Evolutionary conservation across 306 rosid species (phyloP), one percentile per base, ranked within the genome.

Genomic region (Gleditsia sinensis): DNA sequence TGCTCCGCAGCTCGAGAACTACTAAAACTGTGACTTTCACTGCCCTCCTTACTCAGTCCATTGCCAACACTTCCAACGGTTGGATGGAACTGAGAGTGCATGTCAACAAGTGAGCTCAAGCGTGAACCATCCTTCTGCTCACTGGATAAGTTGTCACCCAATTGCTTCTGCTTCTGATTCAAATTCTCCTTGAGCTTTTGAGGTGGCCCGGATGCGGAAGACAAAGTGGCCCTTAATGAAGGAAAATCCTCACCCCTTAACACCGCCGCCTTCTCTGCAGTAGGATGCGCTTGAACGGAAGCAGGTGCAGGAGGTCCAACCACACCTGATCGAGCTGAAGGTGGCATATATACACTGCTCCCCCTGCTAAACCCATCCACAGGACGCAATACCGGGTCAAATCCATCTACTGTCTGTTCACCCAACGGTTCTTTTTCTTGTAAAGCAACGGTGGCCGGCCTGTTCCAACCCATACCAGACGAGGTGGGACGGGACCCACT

Each of bases 161-260:
- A 80, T 50, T 61, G 83, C 76, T 83, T 91, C 64, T 20, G 81
- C 76, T 86, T 94, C 78, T 59, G 85, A 86, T 61, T 88, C 72
- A 37, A 63, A 55, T 73, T 84, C 43, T 94, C 97, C 77, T 80
- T 88, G 36, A 76, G 84, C 88, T 87, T 91, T 83, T 87, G 94
- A 32, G 82, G 74, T 54, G 85, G 69, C 27, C 79, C 86, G 4
- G 81, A 27, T 3, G 76, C 69, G 21, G 94, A 80, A 37, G 95
- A 88, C 69, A 91, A 71, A 23, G 96, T 85, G 42, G 98, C 97
- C 73, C 86, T 80, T 80, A 94, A 65, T 2, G 98, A 94, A 32
- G 98, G 98, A 66, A 94, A 94, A 78, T 94, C 98, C 81, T 94
- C 98, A 1, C 98, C 96, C 83, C 97, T 89, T 70, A 94, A 75